These are phyloP conservation scores for Linnemannia schmuckeri DNA, from an alignment of 192 early-diverging fungal genomes.

Conservation along the genomic window DNA sequence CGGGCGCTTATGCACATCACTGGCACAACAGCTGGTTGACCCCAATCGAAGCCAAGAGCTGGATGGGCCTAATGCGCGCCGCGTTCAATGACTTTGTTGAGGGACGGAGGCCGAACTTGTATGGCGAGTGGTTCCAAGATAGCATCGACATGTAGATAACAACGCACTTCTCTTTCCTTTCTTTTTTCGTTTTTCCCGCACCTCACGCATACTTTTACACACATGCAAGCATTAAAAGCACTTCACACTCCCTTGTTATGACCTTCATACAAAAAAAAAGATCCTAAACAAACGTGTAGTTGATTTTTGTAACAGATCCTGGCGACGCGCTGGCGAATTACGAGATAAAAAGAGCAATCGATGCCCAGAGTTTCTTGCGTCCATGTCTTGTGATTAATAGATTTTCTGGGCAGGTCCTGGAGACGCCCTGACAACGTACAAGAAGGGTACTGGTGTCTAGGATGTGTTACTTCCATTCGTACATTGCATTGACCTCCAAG, in stretches of 20 bases:
- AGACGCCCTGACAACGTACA: too few relatives aligned
- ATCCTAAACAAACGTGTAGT: too few relatives aligned
- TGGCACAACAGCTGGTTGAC: conserved; percentile 57
- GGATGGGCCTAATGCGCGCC: conserved; percentile 47
- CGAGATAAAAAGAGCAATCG: neutral
- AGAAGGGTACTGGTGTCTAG: too few relatives aligned
- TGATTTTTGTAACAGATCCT: neutral
- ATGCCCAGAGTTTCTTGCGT: too few relatives aligned
- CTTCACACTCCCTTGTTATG: too few relatives aligned
- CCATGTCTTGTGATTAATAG: too few relatives aligned
- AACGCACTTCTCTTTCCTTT: neutral
- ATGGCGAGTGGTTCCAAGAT: conserved; percentile 49
- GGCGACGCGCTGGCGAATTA: too few relatives aligned
- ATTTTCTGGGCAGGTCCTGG: too few relatives aligned
- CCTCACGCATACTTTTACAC: neutral
- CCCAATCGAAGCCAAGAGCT: conserved; percentile 32
- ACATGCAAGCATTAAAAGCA: too few relatives aligned
- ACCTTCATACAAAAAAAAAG: too few relatives aligned
- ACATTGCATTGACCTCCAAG: too few relatives aligned
- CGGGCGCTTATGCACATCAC: conserved; percentile 53
- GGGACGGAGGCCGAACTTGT: conserved; percentile 41
- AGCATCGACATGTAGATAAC: conserved; percentile 1
- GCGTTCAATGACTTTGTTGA: conserved; percentile 48
- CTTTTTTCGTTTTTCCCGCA: neutral
- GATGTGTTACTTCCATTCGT: too few relatives aligned